Evolutionary conservation across 805 yeast genomes (phyloP).

Genomic region (Blastobotrys terrestris): DNA sequence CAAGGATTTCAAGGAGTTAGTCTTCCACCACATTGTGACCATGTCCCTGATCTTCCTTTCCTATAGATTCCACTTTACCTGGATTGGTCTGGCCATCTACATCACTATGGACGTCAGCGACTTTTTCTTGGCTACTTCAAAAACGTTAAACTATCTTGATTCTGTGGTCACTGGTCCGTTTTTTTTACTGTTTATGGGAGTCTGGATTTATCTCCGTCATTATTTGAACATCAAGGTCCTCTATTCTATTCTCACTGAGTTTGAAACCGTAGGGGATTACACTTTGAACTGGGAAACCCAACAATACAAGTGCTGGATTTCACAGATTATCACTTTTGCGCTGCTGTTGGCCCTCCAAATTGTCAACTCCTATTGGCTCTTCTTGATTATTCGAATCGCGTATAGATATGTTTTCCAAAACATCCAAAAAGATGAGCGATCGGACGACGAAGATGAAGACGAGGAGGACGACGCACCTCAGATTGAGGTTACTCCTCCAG

Average conservation of each 20-base stretch:
- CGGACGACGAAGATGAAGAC: slow-evolving; percentile 65
- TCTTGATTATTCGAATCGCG: slow-evolving; percentile 70
- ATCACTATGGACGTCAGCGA: slow-evolving; percentile 96
- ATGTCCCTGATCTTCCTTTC: slow-evolving; percentile 79
- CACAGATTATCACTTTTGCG: slow-evolving; percentile 81
- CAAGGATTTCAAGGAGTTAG: slow-evolving; percentile 85
- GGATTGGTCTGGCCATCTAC: slow-evolving; percentile 88
- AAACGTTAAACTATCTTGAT: slow-evolving; percentile 80
- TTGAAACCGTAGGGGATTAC: slow-evolving; percentile 76
- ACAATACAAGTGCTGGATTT: slow-evolving; percentile 94
- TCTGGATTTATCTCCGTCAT: slow-evolving; percentile 90
- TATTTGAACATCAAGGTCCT: slow-evolving; percentile 72
- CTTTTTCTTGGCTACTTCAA: slow-evolving; percentile 76
- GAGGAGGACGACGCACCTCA: slow-evolving; percentile 30
- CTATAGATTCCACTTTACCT: slow-evolving; percentile 90
- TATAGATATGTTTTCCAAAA: slow-evolving; percentile 58
- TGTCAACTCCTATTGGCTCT: slow-evolving; percentile 85
- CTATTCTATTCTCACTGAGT: slow-evolving; percentile 59
- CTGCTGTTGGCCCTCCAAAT: slow-evolving; percentile 76
- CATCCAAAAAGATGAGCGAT: slow-evolving; percentile 71
- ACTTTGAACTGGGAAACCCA: slow-evolving; percentile 78
- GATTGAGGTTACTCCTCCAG: slow-evolving; percentile 2
- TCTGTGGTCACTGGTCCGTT: slow-evolving; percentile 57
- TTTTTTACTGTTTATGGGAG: slow-evolving; percentile 57
- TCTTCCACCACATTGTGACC: slow-evolving; percentile 90